Base-by-base conservation (phyloP, 805 yeast species). In the Ogataea degrootiae region DNA sequence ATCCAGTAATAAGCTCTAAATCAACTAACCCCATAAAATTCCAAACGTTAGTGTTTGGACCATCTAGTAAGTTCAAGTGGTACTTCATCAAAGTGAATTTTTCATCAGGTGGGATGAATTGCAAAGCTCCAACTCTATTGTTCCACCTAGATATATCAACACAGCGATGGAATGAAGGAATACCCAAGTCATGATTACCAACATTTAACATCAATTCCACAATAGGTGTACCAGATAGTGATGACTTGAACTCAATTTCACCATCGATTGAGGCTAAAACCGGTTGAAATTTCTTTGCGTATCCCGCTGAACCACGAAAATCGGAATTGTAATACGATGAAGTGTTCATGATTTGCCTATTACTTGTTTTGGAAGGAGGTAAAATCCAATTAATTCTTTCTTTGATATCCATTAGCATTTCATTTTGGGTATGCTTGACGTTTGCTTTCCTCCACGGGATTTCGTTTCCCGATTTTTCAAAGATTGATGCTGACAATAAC, bases 81-180 rank as follows among this genome's bases (percentile, higher is more conserved):
- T 91, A 91, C 9, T 77, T 65, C 75, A 83, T 76, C 21, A 91
- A 61, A 3, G 74, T 70, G 37, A 80, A 79, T 49, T 70, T 75
- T 6, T 95, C 97, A 65, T 92, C 97, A 0, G 98, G 96, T 5
- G 98, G 99, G 17, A 86, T 74, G 58, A 92, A 88, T 16, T 80
- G 71, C 33, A 90, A 60, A 0, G 67, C 53, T 0, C 80, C 82
- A 0, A 76, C 75, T 14, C 42, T 42, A 34, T 58, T 50, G 1
- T 58, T 45, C 88, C 89, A 85, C 17, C 67, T 66, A 11, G 71
- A 74, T 1, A 74, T 54, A 41, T 82, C 74, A 1, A 91, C 78
- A 62, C 92, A 83, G 41, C 74, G 76, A 62, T 92, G 97, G 53
- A 88, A 79, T 14, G 81, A 69, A 0, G 94, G 88, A 5, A 73